These are phyloP conservation scores for Mycena venus DNA, from an alignment of 768 basidiomycete species.

Conservation along the genomic window DNA sequence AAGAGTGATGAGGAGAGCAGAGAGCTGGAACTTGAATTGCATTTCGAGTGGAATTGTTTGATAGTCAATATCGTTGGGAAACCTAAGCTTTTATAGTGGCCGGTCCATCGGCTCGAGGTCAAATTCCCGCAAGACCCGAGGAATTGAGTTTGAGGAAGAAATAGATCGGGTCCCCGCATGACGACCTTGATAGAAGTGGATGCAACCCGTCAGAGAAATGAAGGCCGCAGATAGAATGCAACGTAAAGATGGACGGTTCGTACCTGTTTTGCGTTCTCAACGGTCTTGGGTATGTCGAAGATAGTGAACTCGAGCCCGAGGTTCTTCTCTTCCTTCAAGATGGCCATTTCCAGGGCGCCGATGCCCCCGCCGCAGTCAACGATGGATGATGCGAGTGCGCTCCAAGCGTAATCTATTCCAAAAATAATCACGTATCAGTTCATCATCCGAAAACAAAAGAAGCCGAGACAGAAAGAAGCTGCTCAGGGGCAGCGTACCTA, in stretches of 20 bases:
- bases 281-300: constrained; percentile 42
- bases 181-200: neutral
- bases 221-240: too few species aligned
- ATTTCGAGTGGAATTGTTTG: too few species aligned
- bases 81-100: too few species aligned
- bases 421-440: neutral
- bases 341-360: constrained; percentile 41
- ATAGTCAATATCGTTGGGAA: too few species aligned
- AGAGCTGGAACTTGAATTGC: too few species aligned
- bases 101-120: too few species aligned
- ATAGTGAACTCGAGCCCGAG: constrained; percentile 36
- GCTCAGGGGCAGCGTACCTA: constrained; percentile 29
- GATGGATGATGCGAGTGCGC: constrained; percentile 36
- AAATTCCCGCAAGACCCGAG: too few species aligned
- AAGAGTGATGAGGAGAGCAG: too few species aligned
- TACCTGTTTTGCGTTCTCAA: constrained; percentile 42
- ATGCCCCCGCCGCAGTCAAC: constrained; percentile 47
- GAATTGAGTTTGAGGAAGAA: too few species aligned
- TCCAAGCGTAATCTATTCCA: constrained; percentile 42
- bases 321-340: constrained; percentile 33
- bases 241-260: neutral
- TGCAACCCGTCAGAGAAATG: too few species aligned
- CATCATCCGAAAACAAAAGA: too few species aligned
- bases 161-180: too few species aligned
- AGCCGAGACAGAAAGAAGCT: neutral